phyloP scores from a whole-genome alignment of 768 basidiomycete genomes.

The Gelatoporia subvermispora region DNA sequence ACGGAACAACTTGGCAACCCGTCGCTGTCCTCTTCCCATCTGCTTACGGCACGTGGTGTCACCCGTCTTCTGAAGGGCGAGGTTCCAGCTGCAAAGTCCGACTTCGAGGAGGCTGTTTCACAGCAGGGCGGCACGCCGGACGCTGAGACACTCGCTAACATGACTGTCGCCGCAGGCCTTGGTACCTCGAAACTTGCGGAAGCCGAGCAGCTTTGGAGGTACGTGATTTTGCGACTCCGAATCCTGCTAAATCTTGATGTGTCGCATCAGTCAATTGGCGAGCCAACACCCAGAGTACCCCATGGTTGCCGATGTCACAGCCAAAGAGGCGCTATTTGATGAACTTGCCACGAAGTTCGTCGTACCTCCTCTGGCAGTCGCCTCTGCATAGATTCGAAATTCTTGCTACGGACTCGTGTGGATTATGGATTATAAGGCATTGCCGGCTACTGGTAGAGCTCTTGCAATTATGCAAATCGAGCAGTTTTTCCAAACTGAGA shows the following conservation, averaged over 20 bases:
- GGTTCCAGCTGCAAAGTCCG: constrained; percentile 69
- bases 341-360: constrained; percentile 50
- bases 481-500: too few relatives aligned
- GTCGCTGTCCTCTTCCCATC: constrained; percentile 64
- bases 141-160: constrained; percentile 64
- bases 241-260: not conserved
- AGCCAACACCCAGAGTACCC: constrained; percentile 64
- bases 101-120: constrained; percentile 68
- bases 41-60: constrained; percentile 76
- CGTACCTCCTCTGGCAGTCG: constrained; percentile 49
- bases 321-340: constrained; percentile 65
- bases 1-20: constrained; percentile 82
- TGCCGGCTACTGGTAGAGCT: too few relatives aligned
- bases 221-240: constrained; percentile 24
- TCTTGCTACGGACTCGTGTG: too few relatives aligned
- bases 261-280: constrained; percentile 32
- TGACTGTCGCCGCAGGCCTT: constrained; percentile 59
- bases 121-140: constrained; percentile 48
- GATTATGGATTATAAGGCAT: not conserved
- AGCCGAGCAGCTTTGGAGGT: constrained; percentile 68
- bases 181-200: constrained; percentile 51
- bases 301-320: constrained; percentile 55
- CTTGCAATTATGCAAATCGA: too few relatives aligned
- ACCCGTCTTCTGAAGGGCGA: constrained; percentile 76
- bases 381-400: constrained; percentile 7